Evolutionary conservation across 2,329 filamentous ascomycete genomes (phyloP).

Genomic region (Botrytis cinerea): DNA sequence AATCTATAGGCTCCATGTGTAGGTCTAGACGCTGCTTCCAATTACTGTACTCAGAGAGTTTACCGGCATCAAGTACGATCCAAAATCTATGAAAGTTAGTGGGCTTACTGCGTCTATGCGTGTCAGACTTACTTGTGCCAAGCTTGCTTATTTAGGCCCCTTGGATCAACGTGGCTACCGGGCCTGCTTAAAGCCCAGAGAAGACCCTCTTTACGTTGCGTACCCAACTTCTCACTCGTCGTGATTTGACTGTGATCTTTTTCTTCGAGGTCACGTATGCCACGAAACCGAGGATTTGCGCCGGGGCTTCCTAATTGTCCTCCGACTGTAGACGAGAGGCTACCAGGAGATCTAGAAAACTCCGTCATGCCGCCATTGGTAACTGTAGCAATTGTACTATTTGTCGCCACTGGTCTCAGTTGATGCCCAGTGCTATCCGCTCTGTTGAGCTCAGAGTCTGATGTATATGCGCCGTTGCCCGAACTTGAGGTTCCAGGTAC

Average conservation of each 20-base stretch:
- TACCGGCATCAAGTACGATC: constrained; percentile 97
- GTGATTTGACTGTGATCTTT: constrained; percentile 60
- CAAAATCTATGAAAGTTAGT: constrained; percentile 70
- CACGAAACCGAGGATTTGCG: constrained; percentile 72
- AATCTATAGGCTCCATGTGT: constrained; percentile 96
- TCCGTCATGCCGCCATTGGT: constrained; percentile 35
- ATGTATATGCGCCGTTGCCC: constrained; percentile 47
- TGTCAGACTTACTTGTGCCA: constrained; percentile 85
- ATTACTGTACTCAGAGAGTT: constrained; percentile 96
- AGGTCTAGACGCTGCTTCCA: constrained; percentile 98
- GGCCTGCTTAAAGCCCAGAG: constrained; percentile 93
- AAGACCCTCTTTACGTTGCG: constrained; percentile 87
- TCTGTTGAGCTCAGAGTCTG: constrained; percentile 70
- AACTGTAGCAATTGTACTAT: constrained; percentile 43
- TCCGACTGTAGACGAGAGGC: constrained; percentile 47
- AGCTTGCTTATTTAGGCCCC: constrained; percentile 92
- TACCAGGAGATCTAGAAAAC: constrained; percentile 58
- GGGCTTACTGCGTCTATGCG: neutral
- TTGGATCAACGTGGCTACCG: constrained; percentile 91
- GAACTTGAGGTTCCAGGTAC: constrained; percentile 39
- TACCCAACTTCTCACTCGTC: constrained; percentile 58
- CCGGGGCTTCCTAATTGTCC: constrained; percentile 51
- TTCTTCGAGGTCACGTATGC: constrained; percentile 89
- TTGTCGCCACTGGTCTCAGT: constrained; percentile 54
- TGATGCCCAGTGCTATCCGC: constrained; percentile 66